Evolutionary conservation across 495 filamentous ascomycete genomes (phyloP), one percentile per base, ranked within the genome.

Genomic region (Antarctomyces pellizariae): DNA sequence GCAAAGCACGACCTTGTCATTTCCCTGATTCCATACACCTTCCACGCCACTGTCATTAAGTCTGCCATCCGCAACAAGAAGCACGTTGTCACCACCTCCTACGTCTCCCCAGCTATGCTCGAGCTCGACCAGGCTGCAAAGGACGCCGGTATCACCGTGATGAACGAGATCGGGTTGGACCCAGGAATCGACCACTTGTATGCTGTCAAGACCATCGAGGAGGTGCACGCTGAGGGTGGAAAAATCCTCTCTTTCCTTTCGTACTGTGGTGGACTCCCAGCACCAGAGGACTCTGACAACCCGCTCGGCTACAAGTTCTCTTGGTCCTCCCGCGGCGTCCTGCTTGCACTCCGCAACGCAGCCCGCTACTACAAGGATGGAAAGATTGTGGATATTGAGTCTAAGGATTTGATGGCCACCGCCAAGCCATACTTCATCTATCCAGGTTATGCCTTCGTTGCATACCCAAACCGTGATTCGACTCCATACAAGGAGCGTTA

Each of bases 241-340:
- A 86, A 84, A 60, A 68, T 97, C 50, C 53, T 62, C 12, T 59
- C 58, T 18, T 93, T 95, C 61, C 44, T 75, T 14, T 77, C 68
- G 11, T 93, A 77, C 60, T 95, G 89, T 36, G 80, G 86, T 41
- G 86, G 84, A 31, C 62, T 84, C 0, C 74, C 74, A 7, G 69
- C 76, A 3, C 76, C 78, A 16, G 83, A 91, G 49, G 57, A 59
- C 50, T 79, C 75, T 7, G 72, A 71, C 47, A 93, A 93, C 56
- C 84, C 86, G 15, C 59, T 92, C 13, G 84, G 86, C 20, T 97
- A 91, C 62, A 92, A 93, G 54, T 93, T 92, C 63, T 76, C 71
- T 8, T 84, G 75, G 72, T 73, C 64, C 18, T 65, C 68, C 37
- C 67, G 86, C 27, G 86, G 86, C 41, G 80, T 91, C 26, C 58